Evolutionary conservation across 208 protist species (phyloP).

Genomic region (Phytomonas francai): DNA sequence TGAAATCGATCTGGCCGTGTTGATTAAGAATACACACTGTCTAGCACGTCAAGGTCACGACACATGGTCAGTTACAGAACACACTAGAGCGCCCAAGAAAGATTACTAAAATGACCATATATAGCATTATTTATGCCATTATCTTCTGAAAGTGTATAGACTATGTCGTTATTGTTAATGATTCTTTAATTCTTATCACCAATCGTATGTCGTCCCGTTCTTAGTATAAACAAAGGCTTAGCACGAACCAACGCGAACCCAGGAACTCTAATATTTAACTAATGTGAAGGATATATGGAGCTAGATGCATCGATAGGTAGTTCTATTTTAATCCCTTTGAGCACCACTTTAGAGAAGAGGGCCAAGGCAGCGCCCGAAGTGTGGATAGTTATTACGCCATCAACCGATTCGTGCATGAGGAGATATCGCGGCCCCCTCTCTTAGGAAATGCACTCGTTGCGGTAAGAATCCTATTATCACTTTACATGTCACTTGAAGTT

Average conservation of each 20-base stretch:
- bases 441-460: background rate
- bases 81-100: constrained; percentile 48
- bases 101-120: constrained; percentile 66
- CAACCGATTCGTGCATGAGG: background rate
- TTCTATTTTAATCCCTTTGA: background rate
- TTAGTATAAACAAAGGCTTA: background rate
- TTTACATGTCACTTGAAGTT: background rate
- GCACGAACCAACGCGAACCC: background rate
- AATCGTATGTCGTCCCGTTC: background rate
- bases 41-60: constrained; percentile 49
- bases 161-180: constrained; percentile 15
- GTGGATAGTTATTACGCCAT: background rate
- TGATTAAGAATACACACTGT: constrained; percentile 81
- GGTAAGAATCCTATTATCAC: background rate
- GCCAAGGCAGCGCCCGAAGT: background rate
- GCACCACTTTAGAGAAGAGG: background rate
- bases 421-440: background rate
- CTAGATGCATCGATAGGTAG: background rate
- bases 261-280: background rate
- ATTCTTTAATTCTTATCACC: background rate
- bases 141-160: constrained; percentile 65
- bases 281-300: background rate
- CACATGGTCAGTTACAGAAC: constrained; percentile 68
- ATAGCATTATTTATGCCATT: constrained; percentile 81
- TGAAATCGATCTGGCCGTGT: constrained; percentile 29